These are phyloP conservation scores for Solanum medicagineum DNA, from an alignment of 257 asterid species.

Conservation along the genomic window DNA sequence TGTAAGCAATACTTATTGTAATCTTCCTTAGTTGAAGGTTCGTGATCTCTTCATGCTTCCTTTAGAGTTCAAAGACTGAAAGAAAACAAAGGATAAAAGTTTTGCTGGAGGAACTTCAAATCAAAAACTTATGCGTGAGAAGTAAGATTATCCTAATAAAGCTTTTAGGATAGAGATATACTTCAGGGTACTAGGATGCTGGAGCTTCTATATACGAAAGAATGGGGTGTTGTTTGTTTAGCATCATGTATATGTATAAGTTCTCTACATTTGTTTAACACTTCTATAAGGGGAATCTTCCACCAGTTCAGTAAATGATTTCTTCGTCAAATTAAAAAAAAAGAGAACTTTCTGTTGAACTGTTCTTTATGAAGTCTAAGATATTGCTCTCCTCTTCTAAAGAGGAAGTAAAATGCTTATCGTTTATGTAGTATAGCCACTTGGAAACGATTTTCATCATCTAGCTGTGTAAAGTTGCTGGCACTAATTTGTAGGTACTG, in stretches of 20 bases:
- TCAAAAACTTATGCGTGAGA: background rate
- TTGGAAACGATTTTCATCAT: background rate
- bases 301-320: background rate
- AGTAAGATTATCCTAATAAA: background rate
- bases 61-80: background rate
- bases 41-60: background rate
- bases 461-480: background rate
- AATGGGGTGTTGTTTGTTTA: background rate
- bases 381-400: background rate
- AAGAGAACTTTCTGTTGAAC: background rate
- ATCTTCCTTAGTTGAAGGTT: background rate
- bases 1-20: background rate
- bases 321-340: background rate
- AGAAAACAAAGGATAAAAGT: background rate
- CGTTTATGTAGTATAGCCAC: background rate
- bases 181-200: background rate
- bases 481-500: slow-evolving; percentile 45
- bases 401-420: background rate
- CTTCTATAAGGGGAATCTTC: background rate
- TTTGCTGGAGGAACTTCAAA: background rate
- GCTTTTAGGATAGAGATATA: background rate
- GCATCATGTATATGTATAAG: background rate
- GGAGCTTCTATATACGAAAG: background rate
- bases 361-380: background rate
- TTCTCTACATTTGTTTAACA: background rate